Base-by-base conservation (phyloP, 257 asterid species). In the Catharanthus roseus region DNA sequence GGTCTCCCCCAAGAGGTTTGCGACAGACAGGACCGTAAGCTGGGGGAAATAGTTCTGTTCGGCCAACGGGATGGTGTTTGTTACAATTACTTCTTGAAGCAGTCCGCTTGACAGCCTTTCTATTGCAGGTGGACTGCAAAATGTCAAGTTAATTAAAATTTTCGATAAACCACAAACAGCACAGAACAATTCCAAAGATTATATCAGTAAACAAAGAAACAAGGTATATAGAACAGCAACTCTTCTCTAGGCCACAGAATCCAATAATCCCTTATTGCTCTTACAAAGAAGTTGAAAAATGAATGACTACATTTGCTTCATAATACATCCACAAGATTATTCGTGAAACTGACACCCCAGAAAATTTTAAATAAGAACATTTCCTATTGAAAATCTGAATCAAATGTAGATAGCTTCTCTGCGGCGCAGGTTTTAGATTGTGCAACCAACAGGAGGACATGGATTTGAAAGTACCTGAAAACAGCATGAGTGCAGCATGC, bases 401-500 rank as follows among this genome's bases (percentile, higher is more conserved):
- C 42, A 71, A 58, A 19, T 29, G 31, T 5, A 1, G 65, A 29
- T 58, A 56, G 29, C 42, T 8, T 49, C 11, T 15, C 31, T 44
- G 21, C 28, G 13, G 60, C 29, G 7, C 31, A 23, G 50, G 69
- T 47, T 18, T 45, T 16, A 31, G 28, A 33, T 24, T 31, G 44
- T 13, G 28, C 51, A 61, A 67, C 36, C n/a, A 60, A 7, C 36
- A 50, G 63, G 24, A 36, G 15, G 23, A 29, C 13, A 38, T 6
- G 39, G 45, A 15, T 21, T 23, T 28, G 33, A 68, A 51, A 67
- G 63, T 82, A 92, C 96, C 98, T 92, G 85, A 90, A 92, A 71
- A 92, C 97, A 34, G 97, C 98, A 76, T 90, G 98, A 23, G 98
- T 92, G 82, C 89, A 82, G 89, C 98, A 92, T 56, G 97, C 97